phyloP scores from a whole-genome alignment of 306 rosid species.

The Herpetospermum pedunculosum region DNA sequence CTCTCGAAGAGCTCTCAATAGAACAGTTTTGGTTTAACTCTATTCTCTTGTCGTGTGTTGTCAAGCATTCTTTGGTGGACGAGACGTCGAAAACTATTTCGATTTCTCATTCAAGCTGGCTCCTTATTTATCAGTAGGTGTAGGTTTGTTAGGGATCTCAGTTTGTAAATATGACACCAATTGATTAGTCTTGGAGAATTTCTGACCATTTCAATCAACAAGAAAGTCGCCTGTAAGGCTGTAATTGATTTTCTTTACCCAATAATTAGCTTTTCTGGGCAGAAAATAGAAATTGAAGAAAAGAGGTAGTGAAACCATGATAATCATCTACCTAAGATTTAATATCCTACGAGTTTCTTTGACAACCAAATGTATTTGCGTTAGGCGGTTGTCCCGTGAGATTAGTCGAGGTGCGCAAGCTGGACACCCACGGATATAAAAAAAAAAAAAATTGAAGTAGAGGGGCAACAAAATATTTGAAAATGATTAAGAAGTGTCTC shows the following conservation, averaged over 20 bases:
- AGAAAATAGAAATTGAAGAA: background rate
- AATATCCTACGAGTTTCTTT: too few relatives aligned
- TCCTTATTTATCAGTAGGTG: background rate
- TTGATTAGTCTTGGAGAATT: slow-evolving; percentile 1
- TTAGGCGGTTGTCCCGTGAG: too few relatives aligned
- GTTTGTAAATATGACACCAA: background rate
- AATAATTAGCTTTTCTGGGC: background rate
- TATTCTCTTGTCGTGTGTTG: too few relatives aligned
- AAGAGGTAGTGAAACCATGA: too few relatives aligned
- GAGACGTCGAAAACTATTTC: background rate
- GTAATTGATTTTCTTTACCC: background rate
- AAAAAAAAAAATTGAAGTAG: background rate
- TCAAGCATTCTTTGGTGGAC: background rate
- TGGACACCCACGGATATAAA: too few relatives aligned
- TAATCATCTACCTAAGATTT: too few relatives aligned
- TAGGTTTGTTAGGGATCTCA: background rate
- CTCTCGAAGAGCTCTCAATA: too few relatives aligned
- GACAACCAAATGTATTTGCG: too few relatives aligned
- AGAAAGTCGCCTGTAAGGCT: background rate
- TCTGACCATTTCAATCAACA: background rate
- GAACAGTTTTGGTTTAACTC: too few relatives aligned
- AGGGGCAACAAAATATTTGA: background rate
- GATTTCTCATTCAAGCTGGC: background rate
- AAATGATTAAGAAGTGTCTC: background rate
- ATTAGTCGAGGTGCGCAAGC: too few relatives aligned